Base-by-base conservation (phyloP, 2,329 filamentous ascomycete genomes). In the Aureobasidium sp. region DNA sequence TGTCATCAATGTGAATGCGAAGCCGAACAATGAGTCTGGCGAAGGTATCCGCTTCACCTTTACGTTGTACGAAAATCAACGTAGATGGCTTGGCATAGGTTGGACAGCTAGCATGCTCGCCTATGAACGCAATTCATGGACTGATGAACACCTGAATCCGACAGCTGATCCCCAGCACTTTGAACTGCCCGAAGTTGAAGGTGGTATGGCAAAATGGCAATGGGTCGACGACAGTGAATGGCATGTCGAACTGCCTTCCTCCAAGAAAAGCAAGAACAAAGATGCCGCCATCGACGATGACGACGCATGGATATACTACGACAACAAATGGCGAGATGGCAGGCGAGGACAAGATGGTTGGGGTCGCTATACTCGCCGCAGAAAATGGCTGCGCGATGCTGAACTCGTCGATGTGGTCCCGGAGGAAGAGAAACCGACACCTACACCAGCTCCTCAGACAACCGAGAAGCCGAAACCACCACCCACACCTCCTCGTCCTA, bases 241-340 rank as follows among this genome's bases (percentile, higher is more conserved):
- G 94, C 84, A 85, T 60, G 87, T 97, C 29, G 93, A 97, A 69
- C 7, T 39, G 5, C 47, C 57, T 1, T 37, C 57, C 1, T 51
- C 57, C 24, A 89, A 89, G 0, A 85, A 65, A 27, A 15, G 36
- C 39, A 50, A 59, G 32, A 10, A 10, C 20, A 61, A 79, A 79
- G 79, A 83, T 1, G 82, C 60, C 3, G 20, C 36, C 1, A 7
- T 50, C 17, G 47, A 55, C n/a, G 78, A 79, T 27, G 87, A 84
- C 3, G 86, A 87, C 67, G 94, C 92, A 1, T 99, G 94, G 94
- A 90, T 96, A 41, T 99, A 94, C 74, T 99, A 97, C 72, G 94
- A 99, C 71, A 97, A 93, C 73, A 97, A 96, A 88, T 99, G 94
- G 94, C 87, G 92, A 72, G 88, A 90, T 68, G 92, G 92, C 20